These are phyloP conservation scores for Podila horticola DNA, from an alignment of 192 early-diverging fungal species.

Conservation along the genomic window DNA sequence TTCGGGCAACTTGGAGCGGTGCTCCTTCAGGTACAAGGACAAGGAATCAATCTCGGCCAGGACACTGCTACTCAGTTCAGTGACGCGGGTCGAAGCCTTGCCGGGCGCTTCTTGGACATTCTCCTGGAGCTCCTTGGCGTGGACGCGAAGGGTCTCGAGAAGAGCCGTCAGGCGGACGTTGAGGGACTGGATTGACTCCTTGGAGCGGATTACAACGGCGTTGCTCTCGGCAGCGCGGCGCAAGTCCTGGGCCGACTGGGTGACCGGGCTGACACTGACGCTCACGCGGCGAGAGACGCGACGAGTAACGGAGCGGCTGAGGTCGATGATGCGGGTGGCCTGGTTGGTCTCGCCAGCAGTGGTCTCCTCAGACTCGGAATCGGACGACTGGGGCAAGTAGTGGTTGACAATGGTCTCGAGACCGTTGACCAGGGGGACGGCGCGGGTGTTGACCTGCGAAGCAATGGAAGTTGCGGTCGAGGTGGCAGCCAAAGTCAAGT, in stretches of 20 bases:
- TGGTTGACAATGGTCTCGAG: slow-evolving; percentile 45
- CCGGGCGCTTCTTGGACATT: slow-evolving; percentile 31
- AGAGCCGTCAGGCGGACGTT: slow-evolving; percentile 32
- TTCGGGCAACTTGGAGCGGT: slow-evolving; percentile 52
- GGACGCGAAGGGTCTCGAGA: slow-evolving; percentile 17
- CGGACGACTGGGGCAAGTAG: slow-evolving; percentile 21
- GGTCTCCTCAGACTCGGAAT: slow-evolving; percentile 25
- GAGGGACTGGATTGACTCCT: slow-evolving; percentile 34
- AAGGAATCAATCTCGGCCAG: slow-evolving; percentile 49
- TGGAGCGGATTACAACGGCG: slow-evolving; percentile 42
- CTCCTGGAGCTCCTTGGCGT: slow-evolving; percentile 41
- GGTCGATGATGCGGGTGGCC: slow-evolving; percentile 43
- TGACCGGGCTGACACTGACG: slow-evolving; percentile 25
- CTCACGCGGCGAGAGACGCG: slow-evolving; percentile 42
- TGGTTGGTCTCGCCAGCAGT: slow-evolving; percentile 36
- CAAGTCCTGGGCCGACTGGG: slow-evolving; percentile 33
- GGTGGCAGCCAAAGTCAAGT: slow-evolving; percentile 23
- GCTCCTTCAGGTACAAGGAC: slow-evolving; percentile 56
- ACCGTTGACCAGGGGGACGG: slow-evolving; percentile 29
- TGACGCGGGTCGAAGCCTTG: slow-evolving; percentile 23
- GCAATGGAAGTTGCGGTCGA: slow-evolving; percentile 47
- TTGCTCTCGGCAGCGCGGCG: slow-evolving; percentile 38
- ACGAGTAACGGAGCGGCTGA: slow-evolving; percentile 37
- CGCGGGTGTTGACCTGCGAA: slow-evolving; percentile 49
- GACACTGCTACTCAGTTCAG: slow-evolving; percentile 36